Conservation (phyloP, 352 stramenopile genomes). For the Phytophthora chlamydospora region DNA sequence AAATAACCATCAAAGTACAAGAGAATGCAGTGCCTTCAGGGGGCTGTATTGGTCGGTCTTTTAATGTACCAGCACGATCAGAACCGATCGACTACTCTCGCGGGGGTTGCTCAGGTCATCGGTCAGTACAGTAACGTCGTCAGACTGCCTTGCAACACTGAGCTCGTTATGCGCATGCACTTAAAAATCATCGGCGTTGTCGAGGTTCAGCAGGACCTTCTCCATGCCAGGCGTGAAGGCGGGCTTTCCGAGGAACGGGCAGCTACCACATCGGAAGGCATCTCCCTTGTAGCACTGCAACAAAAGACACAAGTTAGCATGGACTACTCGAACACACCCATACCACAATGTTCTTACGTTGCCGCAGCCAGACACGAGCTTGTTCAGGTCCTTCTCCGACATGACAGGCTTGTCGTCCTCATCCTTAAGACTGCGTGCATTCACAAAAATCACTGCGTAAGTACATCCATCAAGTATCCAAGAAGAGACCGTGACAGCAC, state of each 20-base stretch:
- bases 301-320: conserved; percentile 32
- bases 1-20: conserved; percentile 23
- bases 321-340: background rate
- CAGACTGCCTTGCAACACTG: conserved; percentile 1
- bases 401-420: conserved; percentile 74
- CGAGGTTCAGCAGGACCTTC: conserved; percentile 84
- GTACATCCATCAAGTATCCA: conserved; percentile 2
- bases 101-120: conserved; percentile 4
- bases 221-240: conserved; percentile 95
- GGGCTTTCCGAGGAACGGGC: conserved; percentile 96
- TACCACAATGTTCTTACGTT: conserved; percentile 54
- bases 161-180: background rate
- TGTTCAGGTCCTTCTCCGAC: conserved; percentile 71
- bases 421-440: conserved; percentile 60
- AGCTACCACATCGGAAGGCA: conserved; percentile 96
- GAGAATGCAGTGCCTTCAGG: conserved; percentile 24
- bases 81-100: conserved; percentile 18
- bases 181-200: conserved; percentile 84
- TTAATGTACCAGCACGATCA: conserved; percentile 28
- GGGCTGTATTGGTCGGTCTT: conserved; percentile 28
- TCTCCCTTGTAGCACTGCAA: conserved; percentile 96
- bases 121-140: conserved; percentile 4
- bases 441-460: background rate
- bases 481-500: background rate
- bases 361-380: conserved; percentile 85